A percentile compares a stretch with the other conserved stretches of the same genome.
Evolutionary conservation across 129 eudicot genomes (phyloP).

Genomic region (Tagetes patula): DNA sequence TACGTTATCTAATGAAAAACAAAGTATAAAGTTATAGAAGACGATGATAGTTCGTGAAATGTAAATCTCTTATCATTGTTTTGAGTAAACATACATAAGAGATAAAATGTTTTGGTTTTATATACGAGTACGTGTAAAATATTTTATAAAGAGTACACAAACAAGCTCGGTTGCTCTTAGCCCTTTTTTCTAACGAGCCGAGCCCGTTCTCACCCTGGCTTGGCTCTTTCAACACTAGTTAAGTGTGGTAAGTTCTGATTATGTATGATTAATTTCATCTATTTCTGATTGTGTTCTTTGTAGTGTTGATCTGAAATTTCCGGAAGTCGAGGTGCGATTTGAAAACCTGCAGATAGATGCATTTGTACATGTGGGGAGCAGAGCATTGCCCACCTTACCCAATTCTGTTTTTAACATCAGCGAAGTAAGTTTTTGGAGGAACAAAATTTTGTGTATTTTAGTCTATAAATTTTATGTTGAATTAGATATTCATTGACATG

Average conservation of each 20-base stretch:
- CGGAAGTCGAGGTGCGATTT: conserved; percentile 81
- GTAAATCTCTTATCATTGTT: too few species aligned
- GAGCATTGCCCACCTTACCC: conserved; percentile 94
- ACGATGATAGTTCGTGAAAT: too few species aligned
- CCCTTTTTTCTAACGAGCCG: too few species aligned
- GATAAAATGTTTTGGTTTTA: too few species aligned
- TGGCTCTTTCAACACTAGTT: too few species aligned
- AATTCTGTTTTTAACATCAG: conserved; percentile 76
- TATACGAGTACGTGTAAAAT: too few species aligned
- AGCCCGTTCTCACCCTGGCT: too few species aligned
- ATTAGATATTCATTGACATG: background rate
- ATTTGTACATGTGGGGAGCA: conserved; percentile 79
- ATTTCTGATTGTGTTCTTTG: conserved; percentile 13
- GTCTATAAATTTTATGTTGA: background rate
- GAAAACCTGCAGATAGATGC: conserved; percentile 75
- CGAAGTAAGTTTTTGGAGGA: conserved; percentile 51
- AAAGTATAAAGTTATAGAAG: too few species aligned
- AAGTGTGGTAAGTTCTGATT: background rate
- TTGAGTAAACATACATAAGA: too few species aligned
- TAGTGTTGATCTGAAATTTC: conserved; percentile 86
- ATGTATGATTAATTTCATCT: conserved; percentile 3
- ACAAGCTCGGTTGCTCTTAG: too few species aligned
- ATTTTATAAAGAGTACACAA: too few species aligned
- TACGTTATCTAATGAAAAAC: too few species aligned
- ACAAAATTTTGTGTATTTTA: background rate